A percentile compares a stretch with the other conserved stretches of the same genome.
Conservation (phyloP, 1,284 basidiomycete genomes). For the Flammula alnicola region DNA sequence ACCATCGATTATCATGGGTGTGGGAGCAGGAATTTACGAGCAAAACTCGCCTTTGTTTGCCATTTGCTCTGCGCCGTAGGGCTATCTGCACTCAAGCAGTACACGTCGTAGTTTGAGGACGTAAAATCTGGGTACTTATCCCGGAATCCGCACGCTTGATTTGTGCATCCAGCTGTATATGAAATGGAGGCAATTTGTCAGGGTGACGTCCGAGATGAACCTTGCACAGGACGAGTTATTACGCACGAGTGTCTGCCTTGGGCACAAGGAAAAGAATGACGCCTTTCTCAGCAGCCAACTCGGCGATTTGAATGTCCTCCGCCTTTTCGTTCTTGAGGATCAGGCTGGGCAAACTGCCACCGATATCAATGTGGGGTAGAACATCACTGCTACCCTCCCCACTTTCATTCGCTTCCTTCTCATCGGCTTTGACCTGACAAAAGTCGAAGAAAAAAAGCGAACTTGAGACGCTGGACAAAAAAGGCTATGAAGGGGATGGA, state of each 20-base stretch:
- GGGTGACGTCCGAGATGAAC: background rate
- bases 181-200: constrained; percentile 3
- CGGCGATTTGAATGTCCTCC: constrained; percentile 69
- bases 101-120: constrained; percentile 73
- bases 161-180: constrained; percentile 79
- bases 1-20: constrained; percentile 1
- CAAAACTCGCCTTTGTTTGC: constrained; percentile 72
- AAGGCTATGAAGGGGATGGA: background rate
- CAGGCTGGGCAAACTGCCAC: constrained; percentile 77
- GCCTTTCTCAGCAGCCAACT: constrained; percentile 69
- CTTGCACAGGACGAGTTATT: constrained; percentile 1
- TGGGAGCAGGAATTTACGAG: constrained; percentile 1
- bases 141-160: constrained; percentile 88
- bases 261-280: constrained; percentile 85
- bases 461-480: background rate
- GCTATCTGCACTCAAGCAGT: constrained; percentile 87
- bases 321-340: constrained; percentile 81
- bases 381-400: constrained; percentile 32
- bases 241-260: constrained; percentile 84
- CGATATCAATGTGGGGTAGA: constrained; percentile 62
- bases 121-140: constrained; percentile 82
- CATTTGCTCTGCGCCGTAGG: constrained; percentile 80
- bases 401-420: constrained; percentile 23
- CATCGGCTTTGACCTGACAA: constrained; percentile 26
- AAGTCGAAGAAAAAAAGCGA: constrained; percentile 1